phyloP scores from a whole-genome alignment of 2,329 filamentous ascomycete species.

The Trichothecium roseum region DNA sequence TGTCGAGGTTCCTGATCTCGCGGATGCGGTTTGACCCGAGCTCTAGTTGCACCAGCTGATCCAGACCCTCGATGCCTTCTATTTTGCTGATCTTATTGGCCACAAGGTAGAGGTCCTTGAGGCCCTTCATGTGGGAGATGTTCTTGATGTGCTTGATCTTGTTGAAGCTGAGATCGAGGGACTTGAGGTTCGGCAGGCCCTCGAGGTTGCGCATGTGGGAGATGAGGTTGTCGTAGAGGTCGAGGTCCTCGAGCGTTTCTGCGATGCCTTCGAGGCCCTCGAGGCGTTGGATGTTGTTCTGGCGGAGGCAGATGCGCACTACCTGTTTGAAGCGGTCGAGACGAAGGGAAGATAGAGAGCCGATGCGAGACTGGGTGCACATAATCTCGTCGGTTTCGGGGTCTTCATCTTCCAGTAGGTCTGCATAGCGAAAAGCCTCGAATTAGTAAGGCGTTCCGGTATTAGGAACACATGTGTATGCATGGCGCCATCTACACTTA shows the following conservation, averaged over 20 bases:
- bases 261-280: slow-evolving; percentile 60
- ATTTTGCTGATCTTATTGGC: slow-evolving; percentile 90
- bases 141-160: slow-evolving; percentile 99
- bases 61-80: slow-evolving; percentile 69
- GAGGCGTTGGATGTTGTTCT: slow-evolving; percentile 79
- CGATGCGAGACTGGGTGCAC: slow-evolving; percentile 76
- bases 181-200: slow-evolving; percentile 61
- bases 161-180: slow-evolving; percentile 91
- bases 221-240: slow-evolving; percentile 95
- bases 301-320: slow-evolving; percentile 74
- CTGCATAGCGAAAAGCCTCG: slow-evolving; percentile 26
- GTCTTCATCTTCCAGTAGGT: slow-evolving; percentile 51
- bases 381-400: slow-evolving; percentile 67
- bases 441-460: too few species aligned
- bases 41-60: slow-evolving; percentile 72
- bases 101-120: slow-evolving; percentile 83
- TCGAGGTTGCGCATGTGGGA: slow-evolving; percentile 79
- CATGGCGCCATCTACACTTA: slow-evolving; percentile 17
- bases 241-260: slow-evolving; percentile 66
- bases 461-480: too few species aligned
- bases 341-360: slow-evolving; percentile 65
- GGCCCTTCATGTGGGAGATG: slow-evolving; percentile 62
- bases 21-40: slow-evolving; percentile 86
- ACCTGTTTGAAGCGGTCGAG: slow-evolving; percentile 75
- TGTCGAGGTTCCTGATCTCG: slow-evolving; percentile 77